Evolutionary conservation across 1,284 basidiomycete genomes (phyloP).

Genomic region (Austroboletus niveus): DNA sequence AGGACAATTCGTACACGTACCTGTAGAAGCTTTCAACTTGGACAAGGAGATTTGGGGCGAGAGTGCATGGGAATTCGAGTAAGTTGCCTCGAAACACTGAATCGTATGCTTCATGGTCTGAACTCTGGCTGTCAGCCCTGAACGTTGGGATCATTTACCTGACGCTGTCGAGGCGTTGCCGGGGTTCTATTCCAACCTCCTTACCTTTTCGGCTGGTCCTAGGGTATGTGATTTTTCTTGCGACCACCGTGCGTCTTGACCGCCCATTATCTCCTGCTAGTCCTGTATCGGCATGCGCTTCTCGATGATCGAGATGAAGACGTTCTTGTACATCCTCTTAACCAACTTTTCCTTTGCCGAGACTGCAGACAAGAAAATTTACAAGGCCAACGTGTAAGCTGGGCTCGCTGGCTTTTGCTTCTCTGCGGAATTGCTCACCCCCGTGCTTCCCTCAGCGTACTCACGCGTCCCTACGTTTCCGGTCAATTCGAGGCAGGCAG

Average conservation of each 20-base stretch:
- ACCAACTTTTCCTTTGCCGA: constrained; percentile 62
- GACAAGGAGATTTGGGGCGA: constrained; percentile 74
- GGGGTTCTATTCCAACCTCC: constrained; percentile 65
- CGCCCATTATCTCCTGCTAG: constrained; percentile 34
- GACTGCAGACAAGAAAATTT: constrained; percentile 50
- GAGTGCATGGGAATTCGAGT: constrained; percentile 77
- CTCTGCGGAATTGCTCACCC: not conserved
- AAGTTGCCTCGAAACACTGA: constrained; percentile 25
- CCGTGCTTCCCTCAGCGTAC: constrained; percentile 44
- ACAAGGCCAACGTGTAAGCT: constrained; percentile 69
- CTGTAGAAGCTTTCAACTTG: constrained; percentile 74
- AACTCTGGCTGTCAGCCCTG: constrained; percentile 49
- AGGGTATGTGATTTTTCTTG: constrained; percentile 47
- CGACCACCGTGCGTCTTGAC: not conserved
- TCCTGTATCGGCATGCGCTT: constrained; percentile 78
- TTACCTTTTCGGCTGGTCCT: constrained; percentile 78
- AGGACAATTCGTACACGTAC: constrained; percentile 71
- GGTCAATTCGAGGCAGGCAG: constrained; percentile 63
- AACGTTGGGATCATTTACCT: constrained; percentile 74
- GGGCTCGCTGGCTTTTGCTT: constrained; percentile 4
- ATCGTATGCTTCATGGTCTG: not conserved
- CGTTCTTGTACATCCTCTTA: constrained; percentile 66
- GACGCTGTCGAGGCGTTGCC: constrained; percentile 58
- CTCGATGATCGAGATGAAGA: constrained; percentile 78
- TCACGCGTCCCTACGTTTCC: constrained; percentile 68